These are phyloP conservation scores for Carex scoparia DNA, from an alignment of 176 grass and related monocot species.

Conservation along the genomic window DNA sequence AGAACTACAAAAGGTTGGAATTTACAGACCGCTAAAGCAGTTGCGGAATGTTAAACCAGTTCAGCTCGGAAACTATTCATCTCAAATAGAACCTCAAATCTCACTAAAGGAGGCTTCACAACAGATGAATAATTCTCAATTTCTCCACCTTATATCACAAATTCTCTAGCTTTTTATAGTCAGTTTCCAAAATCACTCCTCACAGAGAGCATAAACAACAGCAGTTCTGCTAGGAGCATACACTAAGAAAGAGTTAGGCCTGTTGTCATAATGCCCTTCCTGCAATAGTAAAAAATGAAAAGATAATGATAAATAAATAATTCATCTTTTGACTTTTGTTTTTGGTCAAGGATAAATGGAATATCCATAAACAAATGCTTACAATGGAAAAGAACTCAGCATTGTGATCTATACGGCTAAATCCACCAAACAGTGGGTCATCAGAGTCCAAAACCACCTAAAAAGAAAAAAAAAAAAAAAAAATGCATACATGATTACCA, in stretches of 20 bases:
- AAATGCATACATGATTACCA: slow-evolving; percentile 14
- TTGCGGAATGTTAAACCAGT: slow-evolving; percentile 1
- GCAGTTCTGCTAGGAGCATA: slow-evolving; percentile 84
- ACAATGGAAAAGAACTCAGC: slow-evolving; percentile 73
- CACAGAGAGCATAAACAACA: slow-evolving; percentile 75
- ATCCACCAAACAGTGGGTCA: slow-evolving; percentile 82
- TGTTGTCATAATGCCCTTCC: slow-evolving; percentile 73
- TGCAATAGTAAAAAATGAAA: slow-evolving; percentile 26
- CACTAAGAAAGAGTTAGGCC: slow-evolving; percentile 58
- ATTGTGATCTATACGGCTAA: slow-evolving; percentile 63
- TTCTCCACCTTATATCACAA: not conserved
- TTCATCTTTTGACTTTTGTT: not conserved
- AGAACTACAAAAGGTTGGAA: slow-evolving; percentile 11
- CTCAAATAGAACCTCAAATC: slow-evolving; percentile 6
- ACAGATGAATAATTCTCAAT: not conserved
- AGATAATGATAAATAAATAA: not conserved
- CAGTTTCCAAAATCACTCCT: slow-evolving; percentile 30
- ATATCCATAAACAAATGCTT: slow-evolving; percentile 27
- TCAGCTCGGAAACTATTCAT: slow-evolving; percentile 1
- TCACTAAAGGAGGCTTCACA: not conserved
- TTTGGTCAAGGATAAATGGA: not conserved
- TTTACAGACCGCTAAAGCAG: slow-evolving; percentile 4
- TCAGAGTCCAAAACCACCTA: slow-evolving; percentile 91
- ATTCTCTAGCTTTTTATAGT: not conserved
- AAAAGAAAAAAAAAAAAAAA: not conserved